These are phyloP conservation scores for Trametes sp. DNA, from an alignment of 1,284 basidiomycete genomes.

Conservation along the genomic window DNA sequence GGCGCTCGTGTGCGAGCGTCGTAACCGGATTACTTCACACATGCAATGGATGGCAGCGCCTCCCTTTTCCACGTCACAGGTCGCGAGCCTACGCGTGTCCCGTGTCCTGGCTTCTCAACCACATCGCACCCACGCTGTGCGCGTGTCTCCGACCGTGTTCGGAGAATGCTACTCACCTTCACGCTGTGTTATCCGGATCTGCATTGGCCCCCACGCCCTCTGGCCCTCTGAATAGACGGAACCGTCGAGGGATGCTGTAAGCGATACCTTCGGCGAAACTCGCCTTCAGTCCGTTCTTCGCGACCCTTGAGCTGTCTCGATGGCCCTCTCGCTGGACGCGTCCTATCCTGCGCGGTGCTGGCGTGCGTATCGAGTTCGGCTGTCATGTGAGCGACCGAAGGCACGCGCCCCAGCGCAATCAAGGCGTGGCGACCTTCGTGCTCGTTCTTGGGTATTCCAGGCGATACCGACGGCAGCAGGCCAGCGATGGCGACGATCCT, in stretches of 20 bases:
- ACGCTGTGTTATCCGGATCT: neutral
- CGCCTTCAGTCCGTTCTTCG: neutral
- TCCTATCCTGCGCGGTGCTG: neutral
- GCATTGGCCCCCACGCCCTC: neutral
- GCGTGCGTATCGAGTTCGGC: neutral
- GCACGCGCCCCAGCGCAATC: conserved; percentile 10
- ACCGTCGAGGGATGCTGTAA: conserved; percentile 20
- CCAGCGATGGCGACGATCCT: conserved; percentile 20
- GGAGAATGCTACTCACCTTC: conserved; percentile 13
- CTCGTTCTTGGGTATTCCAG: conserved; percentile 21
- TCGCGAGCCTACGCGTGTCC: neutral
- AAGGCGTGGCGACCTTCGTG: conserved; percentile 21
- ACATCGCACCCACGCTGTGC: conserved; percentile 12
- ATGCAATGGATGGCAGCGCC: conserved; percentile 22
- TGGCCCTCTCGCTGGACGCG: neutral
- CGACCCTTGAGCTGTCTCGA: neutral
- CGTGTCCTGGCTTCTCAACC: conserved; percentile 6
- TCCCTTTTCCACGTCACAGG: conserved; percentile 3
- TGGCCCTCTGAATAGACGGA: neutral
- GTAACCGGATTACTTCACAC: conserved; percentile 14
- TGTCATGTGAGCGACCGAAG: conserved; percentile 22
- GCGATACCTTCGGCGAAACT: conserved; percentile 10
- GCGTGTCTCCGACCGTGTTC: conserved; percentile 17
- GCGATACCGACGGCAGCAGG: neutral
- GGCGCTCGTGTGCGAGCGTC: conserved; percentile 2